Base-by-base conservation (phyloP, 139 green algal genomes). In the Haematococcus lacustris region DNA sequence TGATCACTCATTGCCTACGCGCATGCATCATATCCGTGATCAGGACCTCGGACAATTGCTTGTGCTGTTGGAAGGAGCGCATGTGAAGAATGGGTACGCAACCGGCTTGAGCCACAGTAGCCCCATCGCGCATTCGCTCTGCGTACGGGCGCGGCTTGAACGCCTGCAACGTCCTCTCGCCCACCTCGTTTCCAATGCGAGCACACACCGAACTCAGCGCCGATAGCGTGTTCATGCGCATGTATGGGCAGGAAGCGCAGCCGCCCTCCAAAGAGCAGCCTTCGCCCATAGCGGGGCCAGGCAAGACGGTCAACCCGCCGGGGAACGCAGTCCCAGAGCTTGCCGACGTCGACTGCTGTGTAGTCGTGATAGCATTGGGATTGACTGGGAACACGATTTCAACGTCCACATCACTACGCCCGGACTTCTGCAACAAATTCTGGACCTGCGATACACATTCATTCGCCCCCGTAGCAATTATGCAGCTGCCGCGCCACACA, bases 381-480 rank as follows among this genome's bases (percentile, higher is more conserved):
- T 64, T 73, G 28, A 98, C 95, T 0, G 95, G 95, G 76, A 99
- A 98, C 25, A 99, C 91, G 40, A 99, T 89, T 78, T 99, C 95
- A 25, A 98, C 93, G 61, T 93, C 83, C 35, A 99, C 72, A 62
- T 92, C 87, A 1, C 23, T 5, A 3, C 90, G 80, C 4, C 74
- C 78, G 34, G 81, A 41, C 38, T 75, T 61, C 0, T 43, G 61
- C 71, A 95, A 77, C 87, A 91, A 79, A 30, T 39, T 71, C 76
- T 95, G 88, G 73, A 93, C 88, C 64, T 68, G 38, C 5, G 62
- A 25, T n/a, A n/a, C n/a, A n/a, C n/a, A n/a, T n/a, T n/a, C n/a
- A n/a, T n/a, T n/a, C n/a, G n/a, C n/a, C n/a, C n/a, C n/a, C n/a
- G n/a, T n/a, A n/a, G n/a, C n/a, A n/a, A n/a, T n/a, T n/a, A n/a